phyloP scores from a whole-genome alignment of 371 early-diverging fungal species.

The Rhizomucor pusillus region DNA sequence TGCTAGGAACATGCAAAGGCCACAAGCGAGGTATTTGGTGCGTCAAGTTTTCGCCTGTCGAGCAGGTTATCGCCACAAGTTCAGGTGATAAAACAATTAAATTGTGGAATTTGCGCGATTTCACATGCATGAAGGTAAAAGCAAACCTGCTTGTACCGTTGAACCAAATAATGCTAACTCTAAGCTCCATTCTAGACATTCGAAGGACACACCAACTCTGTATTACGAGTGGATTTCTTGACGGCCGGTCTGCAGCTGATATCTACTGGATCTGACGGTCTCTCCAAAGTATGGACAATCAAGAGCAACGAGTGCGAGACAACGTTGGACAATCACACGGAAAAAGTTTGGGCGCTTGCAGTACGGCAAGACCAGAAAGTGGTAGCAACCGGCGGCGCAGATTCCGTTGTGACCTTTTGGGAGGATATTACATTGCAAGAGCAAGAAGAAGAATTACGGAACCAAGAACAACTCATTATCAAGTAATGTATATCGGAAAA shows the following conservation, averaged over 20 bases:
- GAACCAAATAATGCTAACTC: not conserved
- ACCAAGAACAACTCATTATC: slow-evolving; percentile 66
- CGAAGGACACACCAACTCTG: slow-evolving; percentile 95
- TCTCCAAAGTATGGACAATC: slow-evolving; percentile 95
- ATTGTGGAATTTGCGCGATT: slow-evolving; percentile 90
- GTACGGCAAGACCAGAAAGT: slow-evolving; percentile 71
- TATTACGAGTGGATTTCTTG: slow-evolving; percentile 80
- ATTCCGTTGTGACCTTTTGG: slow-evolving; percentile 90
- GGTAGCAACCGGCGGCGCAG: slow-evolving; percentile 86
- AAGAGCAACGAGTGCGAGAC: slow-evolving; percentile 83
- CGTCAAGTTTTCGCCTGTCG: slow-evolving; percentile 87
- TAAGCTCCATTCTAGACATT: slow-evolving; percentile 62
- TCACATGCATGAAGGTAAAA: slow-evolving; percentile 75
- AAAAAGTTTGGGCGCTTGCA: slow-evolving; percentile 92
- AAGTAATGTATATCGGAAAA: slow-evolving; percentile 36
- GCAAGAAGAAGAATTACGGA: slow-evolving; percentile 64
- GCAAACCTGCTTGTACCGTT: not conserved
- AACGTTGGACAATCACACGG: slow-evolving; percentile 92
- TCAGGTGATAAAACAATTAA: slow-evolving; percentile 94
- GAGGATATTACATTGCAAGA: slow-evolving; percentile 86
- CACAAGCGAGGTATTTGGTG: slow-evolving; percentile 97
- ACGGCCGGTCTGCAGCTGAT: slow-evolving; percentile 87
- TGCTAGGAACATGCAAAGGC: slow-evolving; percentile 85
- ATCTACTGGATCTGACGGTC: slow-evolving; percentile 88
- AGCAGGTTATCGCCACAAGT: slow-evolving; percentile 86